Evolutionary conservation across 2,329 filamentous ascomycete genomes (phyloP), one percentile per base, ranked within the genome.

Genomic region (Neofusicoccum parvum): DNA sequence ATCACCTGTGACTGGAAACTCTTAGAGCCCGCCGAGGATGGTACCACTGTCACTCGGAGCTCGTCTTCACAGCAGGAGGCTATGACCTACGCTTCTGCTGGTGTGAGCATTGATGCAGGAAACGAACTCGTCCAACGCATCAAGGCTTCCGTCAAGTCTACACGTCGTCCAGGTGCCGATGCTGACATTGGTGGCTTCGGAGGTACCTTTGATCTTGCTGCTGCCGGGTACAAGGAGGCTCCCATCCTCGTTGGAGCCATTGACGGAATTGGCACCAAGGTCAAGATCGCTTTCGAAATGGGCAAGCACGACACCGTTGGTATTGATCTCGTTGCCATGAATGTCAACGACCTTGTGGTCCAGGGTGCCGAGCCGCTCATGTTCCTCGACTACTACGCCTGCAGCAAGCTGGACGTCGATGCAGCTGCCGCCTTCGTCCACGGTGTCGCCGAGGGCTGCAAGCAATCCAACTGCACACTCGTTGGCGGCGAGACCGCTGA

Each of bases 401-500:
- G 94, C 84, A 93, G 92, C 78, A 90, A 90, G 77, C 87, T 99
- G 23, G 88, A 96, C 70, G 87, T 94, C 9, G 83, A 88, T 43
- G 88, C 88, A 4, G 92, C 93, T 0, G 89, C 91, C 11, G 85
- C 88, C n/a, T 98, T 99, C 74, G 91, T 99, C 46, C 87, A 92
- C 73, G 94, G 95, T 68, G 93, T 99, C 2, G 93, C 94, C 2
- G 86, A 89, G 36, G 95, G 95, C 54, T 99, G 95, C 80, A 87
- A 88, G 67, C 87, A 93, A 73, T 88, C 94, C 0, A 90, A 90
- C 50, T 97, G 94, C 74, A 94, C 94, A 15, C 86, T 99, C 3
- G 91, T 98, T n/a, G 95, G 95, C 45, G 95, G 95, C 50, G 95
- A 99, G 80, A 99, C 95, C 0, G 95, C 95, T 6, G 95, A 99